Base-by-base conservation (phyloP, 768 basidiomycete species). In the Mycena crocata region DNA sequence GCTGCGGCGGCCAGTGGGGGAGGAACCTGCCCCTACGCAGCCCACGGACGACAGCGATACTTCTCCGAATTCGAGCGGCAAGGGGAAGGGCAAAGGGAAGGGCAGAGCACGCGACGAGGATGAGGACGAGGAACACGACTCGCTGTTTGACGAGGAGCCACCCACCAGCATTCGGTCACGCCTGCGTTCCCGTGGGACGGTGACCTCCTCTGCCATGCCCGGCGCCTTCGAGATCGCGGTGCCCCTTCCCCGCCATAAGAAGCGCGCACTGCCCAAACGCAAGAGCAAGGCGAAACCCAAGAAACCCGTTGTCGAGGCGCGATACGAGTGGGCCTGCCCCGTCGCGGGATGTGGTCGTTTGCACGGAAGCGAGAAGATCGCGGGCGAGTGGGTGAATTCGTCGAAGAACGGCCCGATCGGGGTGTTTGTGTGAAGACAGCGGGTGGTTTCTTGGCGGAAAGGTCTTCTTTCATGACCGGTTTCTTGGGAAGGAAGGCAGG, bases 271-370 rank as follows among this genome's bases (percentile, higher is more conserved):
- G 48, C n/a, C 57, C 19, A 68, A 63, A 46, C 56, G 56, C 21
- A 66, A 61, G 42, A 58, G 61, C 26, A 66, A 71, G 35, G 71
- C 65, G 26, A 73, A 75, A 58, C 74, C 77, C 67, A 71, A 84
- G 80, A 78, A 77, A 58, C 73, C 79, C 66, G 69, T 77, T 63
- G 67, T 83, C 73, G 85, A 89, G 71, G 87, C 78, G 32, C 81
- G 82, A 71, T 81, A 85, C 70, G 82, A 86, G 71, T 93, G 90
- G 90, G 69, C 48, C 19, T 93, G 92, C 72, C 92, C 92, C 0
- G 89, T 93, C 2, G 69, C 80, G 3, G 83, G 82, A 2, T 93
- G 92, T 72, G 84, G 78, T 13, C 76, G 75, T 17, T 69, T 80
- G 37, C 91, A 92, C 74, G 77, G 80, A 14, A 92, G 90, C 67